Conservation (phyloP, 306 rosid species). For the Trichosanthes truncata region DNA sequence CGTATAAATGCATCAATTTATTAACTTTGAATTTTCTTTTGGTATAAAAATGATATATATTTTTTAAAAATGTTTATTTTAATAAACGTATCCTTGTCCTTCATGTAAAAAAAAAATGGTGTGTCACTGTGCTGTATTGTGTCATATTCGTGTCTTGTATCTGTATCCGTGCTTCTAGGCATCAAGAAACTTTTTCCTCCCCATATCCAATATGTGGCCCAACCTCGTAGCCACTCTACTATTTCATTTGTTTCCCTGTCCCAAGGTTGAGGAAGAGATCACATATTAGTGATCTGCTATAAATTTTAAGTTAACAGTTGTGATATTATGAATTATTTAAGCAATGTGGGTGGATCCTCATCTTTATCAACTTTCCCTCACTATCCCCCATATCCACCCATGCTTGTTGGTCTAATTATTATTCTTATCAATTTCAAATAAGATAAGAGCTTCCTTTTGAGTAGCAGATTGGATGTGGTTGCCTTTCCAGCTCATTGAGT, state of each 20-base stretch:
- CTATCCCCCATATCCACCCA: background rate
- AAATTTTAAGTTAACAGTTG: background rate
- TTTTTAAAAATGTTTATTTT: too few relatives aligned
- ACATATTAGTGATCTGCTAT: background rate
- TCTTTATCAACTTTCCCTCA: background rate
- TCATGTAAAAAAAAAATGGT: too few relatives aligned
- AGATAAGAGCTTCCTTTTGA: slow-evolving; percentile 3
- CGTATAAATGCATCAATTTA: too few relatives aligned
- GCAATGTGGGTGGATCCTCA: background rate
- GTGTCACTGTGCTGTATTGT: too few relatives aligned
- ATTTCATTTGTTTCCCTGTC: background rate
- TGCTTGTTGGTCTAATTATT: background rate
- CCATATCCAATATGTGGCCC: background rate
- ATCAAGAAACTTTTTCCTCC: background rate
- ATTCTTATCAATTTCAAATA: background rate
- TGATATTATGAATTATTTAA: background rate
- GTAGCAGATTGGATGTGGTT: background rate
- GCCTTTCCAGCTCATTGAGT: slow-evolving; percentile 5
- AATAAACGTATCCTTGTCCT: too few relatives aligned
- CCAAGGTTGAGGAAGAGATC: background rate
- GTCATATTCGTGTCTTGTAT: too few relatives aligned
- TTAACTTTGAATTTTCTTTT: too few relatives aligned
- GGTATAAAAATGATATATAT: too few relatives aligned
- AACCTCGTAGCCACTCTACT: background rate
- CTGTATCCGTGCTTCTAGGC: too few relatives aligned